Evolutionary conservation across 305 asterid species (phyloP), one percentile per base, ranked within the genome.

Genomic region (Solanum chacoense): DNA sequence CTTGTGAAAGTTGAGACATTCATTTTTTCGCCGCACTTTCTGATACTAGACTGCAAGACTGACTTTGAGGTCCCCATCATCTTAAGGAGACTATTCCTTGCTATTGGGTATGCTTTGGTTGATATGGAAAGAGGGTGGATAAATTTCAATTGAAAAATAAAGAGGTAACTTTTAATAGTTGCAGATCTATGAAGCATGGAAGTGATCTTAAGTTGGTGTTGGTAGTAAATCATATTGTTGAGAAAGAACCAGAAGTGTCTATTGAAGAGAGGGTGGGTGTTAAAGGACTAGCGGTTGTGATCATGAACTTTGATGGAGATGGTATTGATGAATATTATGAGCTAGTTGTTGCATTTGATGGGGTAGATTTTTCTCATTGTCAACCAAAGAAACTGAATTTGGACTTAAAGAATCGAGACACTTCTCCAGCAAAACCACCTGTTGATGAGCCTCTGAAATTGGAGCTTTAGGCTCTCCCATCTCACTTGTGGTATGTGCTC

Each of bases 11-110:
- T 50, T 50, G n/a, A 50, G 65, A 50, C n/a, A 50, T 50, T 50
- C n/a, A 16, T 50, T 6, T 50, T 50, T 50, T 0, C n/a, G 4
- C 1, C 4, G 4, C 0, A 50, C 65, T 50, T 50, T 50, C 0
- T 50, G n/a, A 50, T 50, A 16, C 65, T 50, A 50, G n/a, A 50
- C 4, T 50, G 65, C 9, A 7, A 50, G 65, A 0, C 9, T 50
- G n/a, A 50, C n/a, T 50, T 50, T 50, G n/a, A 50, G 65, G 65
- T 50, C n/a, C 22, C 65, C 10, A 50, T 50, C 65, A 50, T 50
- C 65, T 50, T 50, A 50, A 7, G n/a, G 1, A 50, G n/a, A 50
- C n/a, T 1, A 50, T 50, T 50, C n/a, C 65, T 50, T 50, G 65
- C 4, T 50, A 16, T 18, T 50, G n/a, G n/a, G 3, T 18, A 0